Evolutionary conservation across 495 filamentous ascomycete species (phyloP), one percentile per base, ranked within the genome.

Genomic region (Darksidea phi): DNA sequence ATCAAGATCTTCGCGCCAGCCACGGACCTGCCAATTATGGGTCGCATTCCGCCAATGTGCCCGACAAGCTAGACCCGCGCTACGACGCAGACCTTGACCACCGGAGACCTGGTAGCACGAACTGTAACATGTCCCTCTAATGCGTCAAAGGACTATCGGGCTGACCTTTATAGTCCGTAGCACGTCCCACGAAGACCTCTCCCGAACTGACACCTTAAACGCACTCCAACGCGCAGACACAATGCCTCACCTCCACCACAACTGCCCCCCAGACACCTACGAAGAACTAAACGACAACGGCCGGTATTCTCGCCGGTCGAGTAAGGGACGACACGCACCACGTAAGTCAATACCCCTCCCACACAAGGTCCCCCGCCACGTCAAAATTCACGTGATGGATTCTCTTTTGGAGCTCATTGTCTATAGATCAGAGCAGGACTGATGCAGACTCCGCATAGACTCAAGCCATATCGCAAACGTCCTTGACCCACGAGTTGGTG

Each of bases 401-500:
- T 43, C 15, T n/a, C 32, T n/a, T 24, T 23, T 24, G 7, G 25
- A 52, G 28, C n/a, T 15, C 23, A 18, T 36, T 23, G 23, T 52
- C 2, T 23, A n/a, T n/a, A 5, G 15, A 25, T 17, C 24, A 12
- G 18, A n/a, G 49, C 10, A 17, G 49, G n/a, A 10, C 15, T 32
- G n/a, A 42, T 20, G 12, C 34, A 56, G 10, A 6, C 37, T 12
- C 32, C 53, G 21, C 53, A 57, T 38, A 32, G 28, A 32, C 28
- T 48, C 54, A 10, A 15, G 12, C 23, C 41, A 34, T 23, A 36
- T 57, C 54, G 28, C 28, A 23, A 57, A 57, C 43, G 18, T 36
- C 7, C 18, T 57, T 11, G 54, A 57, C 48, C 54, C 54, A 7
- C 48, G 54, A 15, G 43, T 48, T 11, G 23, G 26, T 48, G 52